Evolutionary conservation across 108 stramenopile genomes (phyloP).

Genomic region (Skeletonema menzelii): DNA sequence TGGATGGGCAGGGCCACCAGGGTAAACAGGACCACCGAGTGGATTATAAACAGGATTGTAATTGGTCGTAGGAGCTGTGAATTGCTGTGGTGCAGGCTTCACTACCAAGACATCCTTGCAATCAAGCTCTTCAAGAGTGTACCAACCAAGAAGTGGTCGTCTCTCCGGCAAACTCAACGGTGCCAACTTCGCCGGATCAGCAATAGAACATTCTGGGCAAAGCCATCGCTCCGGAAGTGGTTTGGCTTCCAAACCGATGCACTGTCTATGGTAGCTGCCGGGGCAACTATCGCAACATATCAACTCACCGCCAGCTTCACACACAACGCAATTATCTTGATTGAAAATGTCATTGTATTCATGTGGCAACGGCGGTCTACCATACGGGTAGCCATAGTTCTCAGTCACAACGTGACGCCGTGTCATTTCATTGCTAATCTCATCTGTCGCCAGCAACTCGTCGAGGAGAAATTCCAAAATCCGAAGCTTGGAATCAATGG

Average conservation of each 20-base stretch:
- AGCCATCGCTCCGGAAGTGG: slow-evolving; percentile 74
- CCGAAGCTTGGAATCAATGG: slow-evolving; percentile 56
- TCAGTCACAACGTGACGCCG: slow-evolving; percentile 33
- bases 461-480: slow-evolving; percentile 84
- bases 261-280: slow-evolving; percentile 66
- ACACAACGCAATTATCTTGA: slow-evolving; percentile 71
- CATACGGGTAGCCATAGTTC: slow-evolving; percentile 35
- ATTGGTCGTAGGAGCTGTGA: background rate
- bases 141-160: slow-evolving; percentile 77
- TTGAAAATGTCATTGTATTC: slow-evolving; percentile 68
- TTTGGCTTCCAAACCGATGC: slow-evolving; percentile 48
- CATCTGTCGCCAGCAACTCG: slow-evolving; percentile 64
- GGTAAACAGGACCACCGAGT: background rate
- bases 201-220: slow-evolving; percentile 75
- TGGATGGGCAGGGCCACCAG: background rate
- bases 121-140: slow-evolving; percentile 48
- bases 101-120: background rate
- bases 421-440: slow-evolving; percentile 56
- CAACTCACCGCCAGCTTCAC: slow-evolving; percentile 76
- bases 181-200: slow-evolving; percentile 58
- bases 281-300: slow-evolving; percentile 85
- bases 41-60: background rate
- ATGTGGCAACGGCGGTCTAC: slow-evolving; percentile 32
- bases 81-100: background rate
- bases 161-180: slow-evolving; percentile 28